Evolutionary conservation across 805 yeast genomes (phyloP).

Genomic region (Yueomyces sp.): DNA sequence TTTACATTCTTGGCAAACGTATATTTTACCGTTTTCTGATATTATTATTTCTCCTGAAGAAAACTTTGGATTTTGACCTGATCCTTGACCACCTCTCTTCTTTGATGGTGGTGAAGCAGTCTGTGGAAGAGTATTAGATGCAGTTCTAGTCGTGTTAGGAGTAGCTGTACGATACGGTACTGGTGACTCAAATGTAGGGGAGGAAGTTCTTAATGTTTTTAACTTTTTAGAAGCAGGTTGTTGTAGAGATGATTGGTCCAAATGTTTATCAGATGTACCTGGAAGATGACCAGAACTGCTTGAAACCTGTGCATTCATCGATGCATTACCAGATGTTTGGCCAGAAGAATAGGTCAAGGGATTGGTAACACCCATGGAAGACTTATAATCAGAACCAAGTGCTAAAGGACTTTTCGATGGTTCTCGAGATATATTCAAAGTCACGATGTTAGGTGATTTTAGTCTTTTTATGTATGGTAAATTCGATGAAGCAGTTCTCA

Average conservation of each 20-base stretch:
- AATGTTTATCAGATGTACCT: slow-evolving; percentile 1
- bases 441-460: slow-evolving; percentile 22
- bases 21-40: slow-evolving; percentile 23
- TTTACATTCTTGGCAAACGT: slow-evolving; percentile 24
- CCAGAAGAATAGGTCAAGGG: slow-evolving; percentile 8
- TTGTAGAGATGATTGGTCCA: background rate
- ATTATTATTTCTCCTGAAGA: slow-evolving; percentile 20
- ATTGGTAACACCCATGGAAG: slow-evolving; percentile 12
- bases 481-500: slow-evolving; percentile 7
- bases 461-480: slow-evolving; percentile 18
- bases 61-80: slow-evolving; percentile 15
- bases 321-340: slow-evolving; percentile 2
- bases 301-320: background rate
- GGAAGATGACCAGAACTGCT: background rate
- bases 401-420: slow-evolving; percentile 20
- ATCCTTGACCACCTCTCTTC: background rate
- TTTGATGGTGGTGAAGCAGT: background rate
- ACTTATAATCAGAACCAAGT: slow-evolving; percentile 11
- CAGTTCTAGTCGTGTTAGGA: background rate
- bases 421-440: slow-evolving; percentile 22
- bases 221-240: background rate
- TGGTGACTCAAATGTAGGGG: background rate
- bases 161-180: background rate
- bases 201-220: background rate
- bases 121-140: background rate